Evolutionary conservation across 768 basidiomycete species (phyloP).

Genomic region (Russula sp.): DNA sequence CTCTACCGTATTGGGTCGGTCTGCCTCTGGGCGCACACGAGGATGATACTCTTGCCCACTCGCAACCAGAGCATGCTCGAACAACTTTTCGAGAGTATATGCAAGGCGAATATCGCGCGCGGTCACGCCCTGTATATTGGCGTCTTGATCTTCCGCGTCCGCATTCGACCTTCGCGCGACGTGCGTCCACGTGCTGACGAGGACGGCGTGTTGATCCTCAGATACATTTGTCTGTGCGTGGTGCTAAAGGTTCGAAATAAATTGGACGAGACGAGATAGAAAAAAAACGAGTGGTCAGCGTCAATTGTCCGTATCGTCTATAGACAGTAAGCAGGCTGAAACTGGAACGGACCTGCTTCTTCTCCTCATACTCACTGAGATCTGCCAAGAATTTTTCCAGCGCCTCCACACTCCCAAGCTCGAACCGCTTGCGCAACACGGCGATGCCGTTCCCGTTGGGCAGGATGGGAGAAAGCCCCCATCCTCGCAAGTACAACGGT

Average conservation of each 20-base stretch:
- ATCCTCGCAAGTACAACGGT: slow-evolving; percentile 14
- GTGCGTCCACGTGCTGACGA: slow-evolving; percentile 17
- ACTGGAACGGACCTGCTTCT: neutral
- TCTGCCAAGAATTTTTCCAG: slow-evolving; percentile 3
- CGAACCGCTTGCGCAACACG: slow-evolving; percentile 14
- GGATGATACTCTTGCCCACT: slow-evolving; percentile 2
- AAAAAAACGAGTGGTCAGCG: neutral
- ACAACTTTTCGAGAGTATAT: slow-evolving; percentile 12
- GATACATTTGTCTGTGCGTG: slow-evolving; percentile 6
- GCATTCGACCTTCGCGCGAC: neutral
- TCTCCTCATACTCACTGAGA: slow-evolving; percentile 7
- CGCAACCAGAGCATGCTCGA: slow-evolving; percentile 6
- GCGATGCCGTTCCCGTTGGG: slow-evolving; percentile 12
- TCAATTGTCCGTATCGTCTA: neutral
- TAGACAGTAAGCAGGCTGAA: no score
- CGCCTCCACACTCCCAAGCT: neutral
- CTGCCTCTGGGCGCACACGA: slow-evolving; percentile 2
- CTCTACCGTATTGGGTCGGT: slow-evolving; percentile 9
- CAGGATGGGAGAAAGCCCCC: slow-evolving; percentile 11
- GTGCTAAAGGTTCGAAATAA: neutral
- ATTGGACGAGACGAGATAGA: neutral
- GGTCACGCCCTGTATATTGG: slow-evolving; percentile 11
- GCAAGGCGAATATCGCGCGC: slow-evolving; percentile 14
- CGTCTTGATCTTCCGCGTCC: neutral
- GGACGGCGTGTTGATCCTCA: slow-evolving; percentile 1